Evolutionary conservation across 2,329 filamentous ascomycete species (phyloP), one percentile per base, ranked within the genome.

Genomic region (Arthrocladium fulminans): DNA sequence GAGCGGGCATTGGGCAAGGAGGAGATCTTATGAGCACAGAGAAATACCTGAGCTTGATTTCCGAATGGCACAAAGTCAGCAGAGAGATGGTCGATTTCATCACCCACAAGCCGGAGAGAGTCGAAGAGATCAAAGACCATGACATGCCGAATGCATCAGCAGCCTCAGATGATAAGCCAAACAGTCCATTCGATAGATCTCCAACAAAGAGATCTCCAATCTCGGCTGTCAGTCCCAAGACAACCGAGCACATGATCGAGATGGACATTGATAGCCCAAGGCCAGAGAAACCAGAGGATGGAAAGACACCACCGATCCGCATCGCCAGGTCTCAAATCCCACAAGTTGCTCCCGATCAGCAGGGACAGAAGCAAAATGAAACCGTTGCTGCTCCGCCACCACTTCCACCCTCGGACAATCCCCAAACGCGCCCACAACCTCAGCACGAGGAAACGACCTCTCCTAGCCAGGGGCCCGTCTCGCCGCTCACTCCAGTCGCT

Each of bases 11-110:
- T 9, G 62, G 59, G 12, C 60, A 68, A 63, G 72, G 57, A 57
- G 72, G 46, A 38, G 44, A 38, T 13, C 20, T 39, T 19, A 48
- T 48, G 70, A 81, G 60, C 9, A 67, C 64, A 2, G 62, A 69
- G 64, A 50, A 73, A n/a, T 92, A 87, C 57, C 72, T 90, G 23
- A 71, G 76, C 38, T 76, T 77, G 27, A 84, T 88, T 60, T 73
- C 74, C 25, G 72, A 77, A 34, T 95, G 88, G 88, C 86, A 92
- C 59, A 73, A 72, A 51, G 83, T 82, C 60, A 88, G 84, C 17
- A 74, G 75, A 48, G 80, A 89, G 47, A 86, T 96, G 52, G 67
- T 80, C 19, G 65, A 71, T 12, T 78, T 74, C 54, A 74, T 81
- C 57, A 78, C 67, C 43, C 45, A 44, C 12, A 38, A 27, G 23